These are phyloP conservation scores for Myxozyma neotropica DNA, from an alignment of 805 yeast genomes.

Conservation along the genomic window DNA sequence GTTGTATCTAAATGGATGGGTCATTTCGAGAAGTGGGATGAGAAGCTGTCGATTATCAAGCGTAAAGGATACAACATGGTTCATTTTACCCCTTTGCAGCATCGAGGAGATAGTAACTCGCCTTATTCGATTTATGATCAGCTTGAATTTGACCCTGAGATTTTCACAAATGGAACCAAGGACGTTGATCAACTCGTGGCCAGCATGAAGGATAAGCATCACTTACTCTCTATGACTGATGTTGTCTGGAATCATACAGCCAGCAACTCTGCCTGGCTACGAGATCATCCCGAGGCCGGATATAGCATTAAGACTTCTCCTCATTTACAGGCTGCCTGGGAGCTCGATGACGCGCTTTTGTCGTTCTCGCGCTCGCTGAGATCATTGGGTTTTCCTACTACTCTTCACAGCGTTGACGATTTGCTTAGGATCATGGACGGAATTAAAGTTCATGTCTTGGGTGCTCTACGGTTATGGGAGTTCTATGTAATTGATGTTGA, in stretches of 20 bases:
- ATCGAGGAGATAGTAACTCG: constrained; percentile 85
- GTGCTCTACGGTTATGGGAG: constrained; percentile 78
- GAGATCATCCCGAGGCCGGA: constrained; percentile 87
- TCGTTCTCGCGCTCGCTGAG: constrained; percentile 64
- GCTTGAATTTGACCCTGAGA: constrained; percentile 66
- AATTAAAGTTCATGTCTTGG: constrained; percentile 66
- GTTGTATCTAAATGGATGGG: constrained; percentile 94
- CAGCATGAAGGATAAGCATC: constrained; percentile 55
- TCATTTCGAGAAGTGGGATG: constrained; percentile 63
- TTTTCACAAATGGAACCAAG: constrained; percentile 57
- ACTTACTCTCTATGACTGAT: constrained; percentile 80
- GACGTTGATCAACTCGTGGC: constrained; percentile 59
- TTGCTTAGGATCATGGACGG: constrained; percentile 66
- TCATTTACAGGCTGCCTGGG: constrained; percentile 81
- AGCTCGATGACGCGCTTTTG: constrained; percentile 68
- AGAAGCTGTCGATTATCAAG: constrained; percentile 60
- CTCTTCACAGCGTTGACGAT: constrained; percentile 55
- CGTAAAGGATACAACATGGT: constrained; percentile 90
- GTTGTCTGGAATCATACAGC: constrained; percentile 96
- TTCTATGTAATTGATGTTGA: constrained; percentile 71
- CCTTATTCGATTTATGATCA: constrained; percentile 94
- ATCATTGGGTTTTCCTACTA: constrained; percentile 63
- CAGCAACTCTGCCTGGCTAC: constrained; percentile 81
- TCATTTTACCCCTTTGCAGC: constrained; percentile 92
- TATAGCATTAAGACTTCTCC: constrained; percentile 87